phyloP scores from a whole-genome alignment of 805 yeast genomes.

The Saccharomycopsis sp. region DNA sequence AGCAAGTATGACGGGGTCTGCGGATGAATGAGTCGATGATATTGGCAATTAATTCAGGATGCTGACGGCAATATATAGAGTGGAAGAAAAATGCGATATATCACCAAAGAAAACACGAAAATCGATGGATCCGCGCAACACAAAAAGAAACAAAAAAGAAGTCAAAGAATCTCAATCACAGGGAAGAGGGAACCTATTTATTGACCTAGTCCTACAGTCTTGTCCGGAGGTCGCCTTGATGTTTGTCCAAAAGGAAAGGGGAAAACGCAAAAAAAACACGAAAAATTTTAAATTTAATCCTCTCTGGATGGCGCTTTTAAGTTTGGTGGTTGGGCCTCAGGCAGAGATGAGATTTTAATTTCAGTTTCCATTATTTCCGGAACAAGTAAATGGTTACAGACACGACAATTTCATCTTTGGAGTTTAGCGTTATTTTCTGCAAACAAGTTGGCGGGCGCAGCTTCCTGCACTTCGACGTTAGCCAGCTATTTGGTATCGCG shows the following conservation, averaged over 20 bases:
- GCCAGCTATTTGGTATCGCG: neutral
- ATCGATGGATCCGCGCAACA: too few species aligned
- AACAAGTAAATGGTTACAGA: neutral
- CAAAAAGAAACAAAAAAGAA: neutral
- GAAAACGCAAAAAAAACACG: neutral
- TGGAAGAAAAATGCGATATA: too few species aligned
- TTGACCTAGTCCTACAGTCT: neutral
- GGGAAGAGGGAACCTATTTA: neutral
- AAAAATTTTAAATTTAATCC: neutral
- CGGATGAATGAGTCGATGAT: neutral
- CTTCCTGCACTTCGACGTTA: too few species aligned
- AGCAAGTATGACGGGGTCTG: neutral
- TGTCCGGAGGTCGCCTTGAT: neutral
- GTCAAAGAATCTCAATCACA: neutral
- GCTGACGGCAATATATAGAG: neutral
- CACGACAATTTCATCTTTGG: neutral
- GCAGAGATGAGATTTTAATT: neutral
- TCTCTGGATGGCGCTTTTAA: neutral
- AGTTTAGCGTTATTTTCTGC: neutral
- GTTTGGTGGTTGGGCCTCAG: neutral
- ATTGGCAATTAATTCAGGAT: neutral
- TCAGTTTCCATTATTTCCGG: neutral
- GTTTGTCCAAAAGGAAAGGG: neutral
- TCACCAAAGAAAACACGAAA: too few species aligned
- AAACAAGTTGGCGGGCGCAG: neutral